Evolutionary conservation across 305 asterid species (phyloP), one percentile per base, ranked within the genome.

Genomic region (Ilex paraguariensis): DNA sequence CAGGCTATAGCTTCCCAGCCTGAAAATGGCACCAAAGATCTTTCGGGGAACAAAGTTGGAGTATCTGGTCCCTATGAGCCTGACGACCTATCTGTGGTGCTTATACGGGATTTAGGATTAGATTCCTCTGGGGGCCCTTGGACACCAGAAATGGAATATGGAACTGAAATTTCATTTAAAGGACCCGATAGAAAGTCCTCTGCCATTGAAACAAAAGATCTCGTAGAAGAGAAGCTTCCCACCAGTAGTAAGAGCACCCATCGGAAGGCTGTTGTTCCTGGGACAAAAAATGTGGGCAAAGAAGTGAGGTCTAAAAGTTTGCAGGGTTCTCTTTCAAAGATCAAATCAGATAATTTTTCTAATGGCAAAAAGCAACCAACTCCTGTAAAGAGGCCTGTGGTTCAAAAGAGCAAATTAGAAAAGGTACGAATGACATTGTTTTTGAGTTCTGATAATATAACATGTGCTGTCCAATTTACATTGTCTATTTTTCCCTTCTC

Each of bases 131-230:
- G 66, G 44, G 83, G 70, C 53, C 78, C 91, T 3, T 84, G 91
- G 89, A 82, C 77, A 8, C 95, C 87, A 2, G 91, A 83, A 66
- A 70, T 89, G 91, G 94, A 84, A 73, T 87, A 75, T 56, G 81
- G 82, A 68, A 80, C 67, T n/a, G 94, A 84, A 57, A 81, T 78
- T 57, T 81, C 83, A 28, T 78, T 68, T 45, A 56, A 57, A 33
- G 84, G 78, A 67, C 67, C 77, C 62, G 82, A 77, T 50, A 82
- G 80, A 68, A 72, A 59, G 67, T 52, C 85, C n/a, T 56, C 83
- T 56, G 28, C 40, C 16, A 59, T 69, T 39, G 74, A 82, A 66
- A 57, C 68, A 58, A 85, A 80, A 6, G 76, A 56, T 51, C 75
- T 64, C 11, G 58, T 58, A 58, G 78, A 65, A 62, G 77, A 77